Evolutionary conservation across 2,329 filamentous ascomycete species (phyloP), one percentile per base, ranked within the genome.

Genomic region (Penicillium brasilianum): DNA sequence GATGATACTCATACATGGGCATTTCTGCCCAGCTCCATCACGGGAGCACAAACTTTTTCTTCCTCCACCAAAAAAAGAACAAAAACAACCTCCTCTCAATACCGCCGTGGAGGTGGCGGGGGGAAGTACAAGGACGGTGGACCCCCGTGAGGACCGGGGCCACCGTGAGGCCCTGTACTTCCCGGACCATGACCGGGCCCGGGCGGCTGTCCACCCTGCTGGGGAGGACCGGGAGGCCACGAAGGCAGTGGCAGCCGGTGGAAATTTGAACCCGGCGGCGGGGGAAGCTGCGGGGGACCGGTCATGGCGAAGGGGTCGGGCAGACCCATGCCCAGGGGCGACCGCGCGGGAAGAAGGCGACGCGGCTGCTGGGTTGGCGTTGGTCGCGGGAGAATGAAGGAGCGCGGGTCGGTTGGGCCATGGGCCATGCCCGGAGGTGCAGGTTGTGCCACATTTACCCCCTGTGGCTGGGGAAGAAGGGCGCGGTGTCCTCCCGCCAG

Each of bases 201-300:
- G 10, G 55, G 51, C 39, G 11, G 49, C 25, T 41, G 51, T 25
- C 16, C 51, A 10, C 34, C 30, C 22, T 39, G 59, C 25, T 9
- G 36, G 22, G 34, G 49, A 20, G 16, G 37, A 18, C 51, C 44
- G 57, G 63, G 14, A 62, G 67, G 6, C 65, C 67, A 49, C 63
- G 71, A 36, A 63, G 62, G 73, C 18, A 72, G 59, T 14, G 71
- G 71, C 51, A 75, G 69, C 20, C 72, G 69, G 18, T 71, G 71
- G 57, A 78, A 78, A 55, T 74, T 72, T 6, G 77, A 76, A 13
- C 76, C 74, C n/a, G 72, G 74, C 7, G 75, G 77, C 18, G 76
- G 76, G 14, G 77, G 77, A 10, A 79, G 74, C 55, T 77, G 77
- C n/a, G 74, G 77, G 18, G 72, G 72, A 2, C 74, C 71, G 28